Evolutionary conservation across 2,329 filamentous ascomycete species (phyloP), one percentile per base, ranked within the genome.

Genomic region (Cladophialophora chaetospira): DNA sequence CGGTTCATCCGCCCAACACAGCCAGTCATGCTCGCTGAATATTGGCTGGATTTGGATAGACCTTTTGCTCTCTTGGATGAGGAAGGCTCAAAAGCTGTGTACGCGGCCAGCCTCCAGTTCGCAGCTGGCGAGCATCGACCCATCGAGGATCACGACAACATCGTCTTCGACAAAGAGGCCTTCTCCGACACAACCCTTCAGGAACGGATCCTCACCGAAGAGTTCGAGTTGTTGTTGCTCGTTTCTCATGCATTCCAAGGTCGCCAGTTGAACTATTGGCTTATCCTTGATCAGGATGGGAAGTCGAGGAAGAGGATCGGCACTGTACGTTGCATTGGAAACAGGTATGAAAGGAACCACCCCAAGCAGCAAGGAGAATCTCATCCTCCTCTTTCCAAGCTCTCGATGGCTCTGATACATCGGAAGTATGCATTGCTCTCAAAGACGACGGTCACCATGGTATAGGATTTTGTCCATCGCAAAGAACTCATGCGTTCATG

Each of bases 241-340:
- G 31, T 38, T 48, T 48, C 45, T 13, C 45, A 48, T 25, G 45
- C 29, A n/a, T 38, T 36, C 13, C 29, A 49, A 38, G 13, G 29
- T 21, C 46, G 46, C 3, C 46, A 49, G 29, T 13, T 40, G 23
- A 40, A 50, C 23, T 50, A 50, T 38, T 50, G 33, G 46, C 25
- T 50, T 2, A 50, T 40, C 6, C 13, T 40, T 15, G 47, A 40
- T 9, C 17, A 19, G 15, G 31, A 50, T 15, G 25, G 11, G 3
- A 17, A 15, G 13, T n/a, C 2, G 13, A 29, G 23, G 21, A 50
- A 29, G 11, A 50, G 47, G 29, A 49, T 49, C 8, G 46, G 46
- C n/a, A 49, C 21, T 28, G 46, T 21, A n/a, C 19, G 31, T 6
- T 40, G 31, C 17, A 13, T 15, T 10, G 33, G 31, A 9, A 26